A percentile compares a stretch with the other conserved stretches of the same genome.
These are phyloP conservation scores for Candida tropicalis DNA, from an alignment of 1,139 yeast species.

Conservation along the genomic window DNA sequence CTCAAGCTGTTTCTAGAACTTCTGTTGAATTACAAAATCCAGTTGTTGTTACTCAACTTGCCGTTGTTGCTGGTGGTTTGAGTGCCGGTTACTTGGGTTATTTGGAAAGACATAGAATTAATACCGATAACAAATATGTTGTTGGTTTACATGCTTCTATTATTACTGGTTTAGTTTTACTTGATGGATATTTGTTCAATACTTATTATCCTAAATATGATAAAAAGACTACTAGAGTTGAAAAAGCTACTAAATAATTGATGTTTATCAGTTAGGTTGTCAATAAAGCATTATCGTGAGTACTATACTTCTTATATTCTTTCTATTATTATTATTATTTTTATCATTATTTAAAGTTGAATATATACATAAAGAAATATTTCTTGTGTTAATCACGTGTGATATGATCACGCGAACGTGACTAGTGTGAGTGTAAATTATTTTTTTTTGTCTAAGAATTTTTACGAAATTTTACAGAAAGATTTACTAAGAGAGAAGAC, in stretches of 20 bases:
- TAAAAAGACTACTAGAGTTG: constrained; percentile 13
- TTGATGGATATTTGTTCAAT: constrained; percentile 56
- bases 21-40: constrained; percentile 61
- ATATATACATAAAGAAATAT: too few relatives aligned
- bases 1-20: constrained; percentile 16
- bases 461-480: too few relatives aligned
- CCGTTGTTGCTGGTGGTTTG: constrained; percentile 52
- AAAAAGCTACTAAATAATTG: background rate
- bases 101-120: constrained; percentile 55
- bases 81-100: constrained; percentile 54
- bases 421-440: too few relatives aligned
- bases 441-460: too few relatives aligned
- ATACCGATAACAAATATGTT: constrained; percentile 48
- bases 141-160: constrained; percentile 57
- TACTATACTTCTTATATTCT: too few relatives aligned
- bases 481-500: too few relatives aligned
- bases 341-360: too few relatives aligned
- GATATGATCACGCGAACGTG: too few relatives aligned
- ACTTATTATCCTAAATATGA: constrained; percentile 43
- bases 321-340: too few relatives aligned
- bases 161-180: constrained; percentile 54
- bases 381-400: too few relatives aligned
- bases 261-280: too few relatives aligned
- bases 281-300: too few relatives aligned
- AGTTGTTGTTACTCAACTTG: constrained; percentile 56